Base-by-base conservation (phyloP, 2,329 filamentous ascomycete species). In the Zymoseptoria crescenta region DNA sequence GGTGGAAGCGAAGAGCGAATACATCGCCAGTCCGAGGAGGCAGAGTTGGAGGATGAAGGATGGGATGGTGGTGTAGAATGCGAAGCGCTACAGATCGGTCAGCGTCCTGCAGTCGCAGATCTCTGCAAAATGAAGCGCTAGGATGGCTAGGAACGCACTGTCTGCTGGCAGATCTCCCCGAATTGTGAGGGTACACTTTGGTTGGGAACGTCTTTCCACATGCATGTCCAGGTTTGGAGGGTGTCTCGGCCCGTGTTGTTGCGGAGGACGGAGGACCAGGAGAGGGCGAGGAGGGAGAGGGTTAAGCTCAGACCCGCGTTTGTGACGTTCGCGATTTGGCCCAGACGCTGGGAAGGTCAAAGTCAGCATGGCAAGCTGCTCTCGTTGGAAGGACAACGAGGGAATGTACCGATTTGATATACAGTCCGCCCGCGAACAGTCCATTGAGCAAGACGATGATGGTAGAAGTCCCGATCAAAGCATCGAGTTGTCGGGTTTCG, bases 1-100 rank as follows among this genome's bases (percentile, higher is more conserved):
- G 4, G 13, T n/a, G 20, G 56, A 30, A 13, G 54, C 27, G 28
- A 52, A n/a, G 21, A 67, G 13, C 51, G 61, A 59, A 54, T 64
- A 64, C 27, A 62, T 21, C 1, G 64, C 67, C 9, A 65, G 52
- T 10, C 55, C 52, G 41, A 71, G 61, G 7, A 72, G 61, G 1
- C 66, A 48, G 54, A 72, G 60, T 49, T 79, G 71, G 51, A 78
- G 52, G 50, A 78, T 54, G 60, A 78, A 75, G 19, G 75, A 66
- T 0, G 73, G 69, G 21, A 79, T 71, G 0, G 74, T 75, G 21
- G 74, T 74, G 62, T 75, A 78, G 50, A 76, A 72, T 13, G 77
- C 74, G 67, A 79, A 79, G 62, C 72, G 73, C 73, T 75, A 59
- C 1, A 7, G n/a, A 55, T 27, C 4, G 10, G n/a, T 49, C 35